Conservation (phyloP, 306 rosid genomes). For the Coriaria nepalensis region DNA sequence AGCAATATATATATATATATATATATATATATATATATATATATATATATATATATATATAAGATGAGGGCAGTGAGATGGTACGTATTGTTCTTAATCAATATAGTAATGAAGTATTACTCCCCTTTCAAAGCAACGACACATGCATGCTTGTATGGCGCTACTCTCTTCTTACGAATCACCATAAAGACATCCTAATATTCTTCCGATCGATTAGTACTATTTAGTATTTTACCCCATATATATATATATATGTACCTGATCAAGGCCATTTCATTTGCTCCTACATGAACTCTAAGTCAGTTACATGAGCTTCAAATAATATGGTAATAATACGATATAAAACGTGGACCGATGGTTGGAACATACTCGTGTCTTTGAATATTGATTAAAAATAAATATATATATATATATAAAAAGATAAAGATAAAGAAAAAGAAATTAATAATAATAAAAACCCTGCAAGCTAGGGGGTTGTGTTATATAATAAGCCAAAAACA, state of each 20-base stretch:
- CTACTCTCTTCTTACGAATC: slow-evolving; percentile 48
- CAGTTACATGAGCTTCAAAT: too few species aligned
- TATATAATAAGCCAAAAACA: slow-evolving; percentile 51
- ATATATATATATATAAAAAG: too few species aligned
- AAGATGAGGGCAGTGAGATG: slow-evolving; percentile 22
- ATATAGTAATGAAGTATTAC: not conserved
- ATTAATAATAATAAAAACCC: slow-evolving; percentile 11
- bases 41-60: too few species aligned
- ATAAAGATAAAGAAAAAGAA: not conserved
- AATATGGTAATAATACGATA: too few species aligned
- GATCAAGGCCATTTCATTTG: too few species aligned
- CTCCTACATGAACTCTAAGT: too few species aligned
- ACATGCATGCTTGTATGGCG: slow-evolving; percentile 63
- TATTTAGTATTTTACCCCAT: not conserved
- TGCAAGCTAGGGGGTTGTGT: too few species aligned
- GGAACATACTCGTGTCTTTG: too few species aligned
- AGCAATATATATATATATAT: slow-evolving; percentile 20
- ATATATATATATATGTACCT: too few species aligned
- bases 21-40: too few species aligned
- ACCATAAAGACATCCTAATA: slow-evolving; percentile 33
- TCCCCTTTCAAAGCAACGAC: slow-evolving; percentile 67
- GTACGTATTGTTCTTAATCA: slow-evolving; percentile 12
- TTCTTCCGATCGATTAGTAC: slow-evolving; percentile 24
- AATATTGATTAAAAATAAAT: too few species aligned
- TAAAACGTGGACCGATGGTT: too few species aligned